Conservation (phyloP, 2,329 filamentous ascomycete species). For the Fusarium hostae region DNA sequence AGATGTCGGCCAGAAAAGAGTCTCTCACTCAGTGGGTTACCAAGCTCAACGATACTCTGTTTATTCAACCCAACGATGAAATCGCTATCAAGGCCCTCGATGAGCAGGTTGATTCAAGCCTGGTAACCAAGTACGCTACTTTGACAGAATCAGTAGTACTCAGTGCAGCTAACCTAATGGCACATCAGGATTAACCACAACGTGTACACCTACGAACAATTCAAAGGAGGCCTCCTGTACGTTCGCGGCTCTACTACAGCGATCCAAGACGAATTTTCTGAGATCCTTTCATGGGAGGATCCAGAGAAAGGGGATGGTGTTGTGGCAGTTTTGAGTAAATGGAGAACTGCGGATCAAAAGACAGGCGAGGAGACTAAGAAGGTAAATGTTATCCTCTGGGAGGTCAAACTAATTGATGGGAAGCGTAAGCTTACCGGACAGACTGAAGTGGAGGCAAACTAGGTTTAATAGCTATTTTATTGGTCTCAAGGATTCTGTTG, state of each 20-base stretch:
- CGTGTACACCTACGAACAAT: neutral
- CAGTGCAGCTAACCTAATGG: accelerated
- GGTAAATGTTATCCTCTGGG: neutral
- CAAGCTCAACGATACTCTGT: neutral
- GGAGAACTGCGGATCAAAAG: neutral
- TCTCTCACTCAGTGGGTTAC: neutral
- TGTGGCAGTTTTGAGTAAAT: neutral
- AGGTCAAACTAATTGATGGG: neutral
- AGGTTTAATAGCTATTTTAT: accelerated
- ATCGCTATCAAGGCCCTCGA: neutral
- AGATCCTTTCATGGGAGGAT: neutral
- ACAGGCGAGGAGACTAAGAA: neutral
- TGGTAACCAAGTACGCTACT: neutral
- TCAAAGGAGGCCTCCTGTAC: neutral
- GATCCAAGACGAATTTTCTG: neutral
- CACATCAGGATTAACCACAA: neutral
- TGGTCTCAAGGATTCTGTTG: accelerated
- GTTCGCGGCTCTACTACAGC: accelerated
- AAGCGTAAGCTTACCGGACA: neutral
- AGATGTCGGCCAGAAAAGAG: accelerated
- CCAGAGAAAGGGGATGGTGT: neutral
- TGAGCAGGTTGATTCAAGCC: accelerated
- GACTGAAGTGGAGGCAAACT: neutral
- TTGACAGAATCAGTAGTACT: accelerated
- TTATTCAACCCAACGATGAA: neutral